A percentile compares a stretch with the other conserved stretches of the same genome.
phyloP scores from a whole-genome alignment of 345 rosid genomes.

The Aquilaria malaccensis region DNA sequence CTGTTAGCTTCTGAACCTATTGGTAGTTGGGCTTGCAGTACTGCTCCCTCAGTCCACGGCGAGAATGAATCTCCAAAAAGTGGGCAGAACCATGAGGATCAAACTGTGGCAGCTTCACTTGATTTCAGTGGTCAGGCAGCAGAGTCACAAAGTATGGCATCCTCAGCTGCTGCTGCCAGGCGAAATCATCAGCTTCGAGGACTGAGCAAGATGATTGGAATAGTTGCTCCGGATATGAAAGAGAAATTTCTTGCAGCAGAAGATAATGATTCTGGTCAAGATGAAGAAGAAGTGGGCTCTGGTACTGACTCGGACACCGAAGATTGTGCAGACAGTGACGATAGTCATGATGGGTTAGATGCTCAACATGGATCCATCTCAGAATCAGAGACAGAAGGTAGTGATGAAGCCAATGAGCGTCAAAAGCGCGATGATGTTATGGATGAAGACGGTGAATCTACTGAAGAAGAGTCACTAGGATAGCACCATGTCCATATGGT shows the following conservation, averaged over 20 bases:
- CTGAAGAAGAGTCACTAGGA: slow-evolving; percentile 29
- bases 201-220: slow-evolving; percentile 55
- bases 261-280: slow-evolving; percentile 25
- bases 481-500: slow-evolving; percentile 12
- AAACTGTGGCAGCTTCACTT: slow-evolving; percentile 19
- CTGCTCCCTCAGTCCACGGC: slow-evolving; percentile 75
- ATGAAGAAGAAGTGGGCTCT: slow-evolving; percentile 24
- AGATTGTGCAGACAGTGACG: slow-evolving; percentile 33
- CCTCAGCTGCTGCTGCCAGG: slow-evolving; percentile 27
- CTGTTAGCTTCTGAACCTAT: slow-evolving; percentile 82
- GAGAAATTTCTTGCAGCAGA: slow-evolving; percentile 32
- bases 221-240: slow-evolving; percentile 55
- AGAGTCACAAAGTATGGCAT: slow-evolving; percentile 56
- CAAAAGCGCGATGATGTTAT: slow-evolving; percentile 26
- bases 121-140: slow-evolving; percentile 39
- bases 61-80: slow-evolving; percentile 56
- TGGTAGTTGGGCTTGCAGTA: slow-evolving; percentile 87
- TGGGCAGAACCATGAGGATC: slow-evolving; percentile 40
- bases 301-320: slow-evolving; percentile 53
- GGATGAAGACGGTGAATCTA: slow-evolving; percentile 57
- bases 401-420: slow-evolving; percentile 25
- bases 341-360: slow-evolving; percentile 15
- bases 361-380: slow-evolving; percentile 19
- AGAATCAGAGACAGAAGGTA: slow-evolving; percentile 40
- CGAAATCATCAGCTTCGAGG: slow-evolving; percentile 34